Conservation (phyloP, 495 filamentous ascomycete genomes). For the Penicillium cinerascens region DNA sequence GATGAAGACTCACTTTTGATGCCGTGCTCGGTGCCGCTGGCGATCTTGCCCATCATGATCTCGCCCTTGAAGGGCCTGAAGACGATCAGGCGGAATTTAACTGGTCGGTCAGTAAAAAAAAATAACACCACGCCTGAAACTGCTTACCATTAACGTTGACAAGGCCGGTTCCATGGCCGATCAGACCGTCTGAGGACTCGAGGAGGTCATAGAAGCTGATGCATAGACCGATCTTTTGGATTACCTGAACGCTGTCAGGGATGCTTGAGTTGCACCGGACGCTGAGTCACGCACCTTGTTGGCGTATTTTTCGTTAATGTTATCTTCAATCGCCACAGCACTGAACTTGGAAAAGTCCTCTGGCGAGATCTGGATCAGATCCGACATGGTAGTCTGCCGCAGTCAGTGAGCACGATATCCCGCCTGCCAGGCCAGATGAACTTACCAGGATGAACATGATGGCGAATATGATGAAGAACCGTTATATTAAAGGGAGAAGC, state of each 20-base stretch:
- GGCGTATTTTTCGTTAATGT: slow-evolving; percentile 92
- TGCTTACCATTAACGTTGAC: slow-evolving; percentile 83
- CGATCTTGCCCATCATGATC: slow-evolving; percentile 77
- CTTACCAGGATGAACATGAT: slow-evolving; percentile 59
- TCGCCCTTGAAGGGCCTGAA: slow-evolving; percentile 94
- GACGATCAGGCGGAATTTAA: slow-evolving; percentile 88
- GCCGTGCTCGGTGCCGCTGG: slow-evolving; percentile 62
- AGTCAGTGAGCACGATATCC: slow-evolving; percentile 6
- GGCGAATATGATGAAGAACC: not conserved
- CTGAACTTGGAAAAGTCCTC: slow-evolving; percentile 80
- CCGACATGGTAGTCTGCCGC: slow-evolving; percentile 66
- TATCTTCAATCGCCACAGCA: slow-evolving; percentile 78
- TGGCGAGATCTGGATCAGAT: slow-evolving; percentile 87
- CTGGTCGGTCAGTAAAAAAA: slow-evolving; percentile 49
- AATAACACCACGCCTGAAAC: too few relatives aligned
- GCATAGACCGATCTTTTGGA: slow-evolving; percentile 83
- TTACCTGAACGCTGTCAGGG: slow-evolving; percentile 39
- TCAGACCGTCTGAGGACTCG: slow-evolving; percentile 82
- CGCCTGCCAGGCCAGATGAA: slow-evolving; percentile 2
- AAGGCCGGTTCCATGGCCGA: slow-evolving; percentile 83
- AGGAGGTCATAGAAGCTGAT: slow-evolving; percentile 87
- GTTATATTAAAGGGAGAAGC: not conserved
- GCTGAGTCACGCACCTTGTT: slow-evolving; percentile 63
- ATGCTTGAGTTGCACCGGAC: not conserved
- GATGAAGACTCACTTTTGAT: slow-evolving; percentile 61